Conservation (phyloP, 2,329 filamentous ascomycete species). For the Teratosphaeria epicoccoides region DNA sequence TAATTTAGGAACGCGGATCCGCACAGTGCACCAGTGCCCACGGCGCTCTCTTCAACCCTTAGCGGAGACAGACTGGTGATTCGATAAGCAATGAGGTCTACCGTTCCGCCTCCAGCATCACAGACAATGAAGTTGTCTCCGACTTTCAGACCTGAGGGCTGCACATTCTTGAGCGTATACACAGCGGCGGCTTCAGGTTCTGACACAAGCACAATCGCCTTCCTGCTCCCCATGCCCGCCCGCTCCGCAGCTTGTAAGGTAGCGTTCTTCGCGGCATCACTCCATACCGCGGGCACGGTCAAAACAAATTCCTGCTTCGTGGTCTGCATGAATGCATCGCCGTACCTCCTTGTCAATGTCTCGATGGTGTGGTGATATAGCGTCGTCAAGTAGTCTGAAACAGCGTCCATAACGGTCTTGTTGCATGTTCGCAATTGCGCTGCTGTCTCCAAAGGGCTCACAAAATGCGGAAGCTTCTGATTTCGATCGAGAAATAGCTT, state of each 20-base stretch:
- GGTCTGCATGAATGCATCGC: constrained; percentile 65
- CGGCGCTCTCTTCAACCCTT: constrained; percentile 65
- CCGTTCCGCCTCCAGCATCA: constrained; percentile 47
- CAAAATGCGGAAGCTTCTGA: constrained; percentile 71
- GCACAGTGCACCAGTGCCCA: constrained; percentile 67
- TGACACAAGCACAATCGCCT: constrained; percentile 66
- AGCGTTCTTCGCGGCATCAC: constrained; percentile 73
- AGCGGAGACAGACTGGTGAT: constrained; percentile 64
- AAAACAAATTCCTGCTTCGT: constrained; percentile 70
- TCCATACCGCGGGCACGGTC: constrained; percentile 77
- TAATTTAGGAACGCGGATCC: constrained; percentile 73
- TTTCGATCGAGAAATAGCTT: constrained; percentile 74
- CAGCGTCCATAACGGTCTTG: constrained; percentile 69
- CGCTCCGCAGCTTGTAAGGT: constrained; percentile 67
- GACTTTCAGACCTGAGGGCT: constrained; percentile 60
- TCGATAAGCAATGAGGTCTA: constrained; percentile 74
- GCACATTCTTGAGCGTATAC: constrained; percentile 68
- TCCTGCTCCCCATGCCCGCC: constrained; percentile 63
- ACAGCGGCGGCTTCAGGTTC: constrained; percentile 73
- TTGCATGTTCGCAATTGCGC: constrained; percentile 63
- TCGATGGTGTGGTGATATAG: constrained; percentile 71
- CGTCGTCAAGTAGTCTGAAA: constrained; percentile 68
- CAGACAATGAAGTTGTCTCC: constrained; percentile 52
- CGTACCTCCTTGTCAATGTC: constrained; percentile 61
- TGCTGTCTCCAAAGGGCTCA: constrained; percentile 65